Percentiles rank a stretch among this genome's conserved stretches.
Evolutionary conservation across 306 rosid genomes (phyloP).

Genomic region (Lathyrus tuberosus): DNA sequence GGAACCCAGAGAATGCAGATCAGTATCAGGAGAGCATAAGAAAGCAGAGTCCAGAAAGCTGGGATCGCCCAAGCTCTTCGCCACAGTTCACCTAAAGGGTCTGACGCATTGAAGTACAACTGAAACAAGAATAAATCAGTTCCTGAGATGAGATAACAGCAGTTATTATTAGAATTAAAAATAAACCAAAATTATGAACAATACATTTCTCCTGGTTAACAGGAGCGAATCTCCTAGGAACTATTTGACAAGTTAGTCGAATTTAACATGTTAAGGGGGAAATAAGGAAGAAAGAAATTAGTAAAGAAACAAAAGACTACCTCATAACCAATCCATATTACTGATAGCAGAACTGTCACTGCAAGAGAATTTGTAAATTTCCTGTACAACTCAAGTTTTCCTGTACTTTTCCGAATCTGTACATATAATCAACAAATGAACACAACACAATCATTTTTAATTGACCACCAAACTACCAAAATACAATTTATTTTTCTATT

Average conservation of each 20-base stretch:
- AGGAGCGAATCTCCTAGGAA: conserved; percentile 18
- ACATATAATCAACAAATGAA: conserved; percentile 20
- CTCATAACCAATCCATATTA: conserved; percentile 80
- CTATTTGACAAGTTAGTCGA: conserved; percentile 15
- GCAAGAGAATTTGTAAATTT: conserved; percentile 83
- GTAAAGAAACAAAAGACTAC: conserved; percentile 40
- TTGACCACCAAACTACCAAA: conserved; percentile 10
- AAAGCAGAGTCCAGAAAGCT: conserved; percentile 76
- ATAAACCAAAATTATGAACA: conserved; percentile 8
- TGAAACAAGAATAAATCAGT: conserved; percentile 44
- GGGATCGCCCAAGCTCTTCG: conserved; percentile 75
- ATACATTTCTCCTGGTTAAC: conserved; percentile 12
- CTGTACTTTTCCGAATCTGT: conserved; percentile 66
- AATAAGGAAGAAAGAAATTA: background rate
- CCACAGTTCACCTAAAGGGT: conserved; percentile 75
- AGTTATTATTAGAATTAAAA: conserved; percentile 11
- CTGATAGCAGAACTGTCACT: conserved; percentile 69
- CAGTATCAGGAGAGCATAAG: conserved; percentile 57
- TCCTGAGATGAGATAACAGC: conserved; percentile 13
- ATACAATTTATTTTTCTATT: conserved; percentile 15
- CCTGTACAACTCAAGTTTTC: conserved; percentile 77
- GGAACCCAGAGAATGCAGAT: conserved; percentile 81
- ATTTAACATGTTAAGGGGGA: background rate
- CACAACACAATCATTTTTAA: conserved; percentile 26
- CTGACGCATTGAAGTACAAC: conserved; percentile 80